Conservation (phyloP, 768 basidiomycete species). For the Omphalotus guepiniiformis region DNA sequence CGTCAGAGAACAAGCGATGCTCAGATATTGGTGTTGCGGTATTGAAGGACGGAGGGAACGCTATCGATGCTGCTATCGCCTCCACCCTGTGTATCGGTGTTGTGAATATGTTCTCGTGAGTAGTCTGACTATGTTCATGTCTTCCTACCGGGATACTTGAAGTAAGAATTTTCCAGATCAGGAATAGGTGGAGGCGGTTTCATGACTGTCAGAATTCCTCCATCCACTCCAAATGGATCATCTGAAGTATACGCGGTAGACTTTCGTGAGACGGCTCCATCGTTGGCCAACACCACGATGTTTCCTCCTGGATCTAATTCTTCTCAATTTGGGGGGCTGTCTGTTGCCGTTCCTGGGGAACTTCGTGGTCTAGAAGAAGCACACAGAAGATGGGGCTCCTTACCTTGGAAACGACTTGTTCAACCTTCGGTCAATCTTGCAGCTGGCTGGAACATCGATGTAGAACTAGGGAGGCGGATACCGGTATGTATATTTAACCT, state of each 20-base stretch:
- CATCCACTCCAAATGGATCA: constrained; percentile 29
- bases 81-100: constrained; percentile 77
- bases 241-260: constrained; percentile 75
- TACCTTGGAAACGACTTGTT: constrained; percentile 78
- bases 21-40: constrained; percentile 79
- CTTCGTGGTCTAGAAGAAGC: constrained; percentile 83
- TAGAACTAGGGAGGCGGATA: constrained; percentile 71
- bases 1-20: constrained; percentile 82
- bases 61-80: constrained; percentile 83
- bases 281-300: constrained; percentile 71
- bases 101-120: constrained; percentile 88
- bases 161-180: constrained; percentile 45
- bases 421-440: constrained; percentile 74
- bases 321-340: constrained; percentile 70
- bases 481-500: constrained; percentile 39
- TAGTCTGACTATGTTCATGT: too few species aligned
- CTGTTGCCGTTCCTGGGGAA: constrained; percentile 92
- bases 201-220: constrained; percentile 77
- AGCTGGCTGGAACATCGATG: constrained; percentile 72
- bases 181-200: constrained; percentile 89
- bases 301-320: constrained; percentile 50
- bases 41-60: constrained; percentile 82
- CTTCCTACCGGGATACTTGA: neutral
- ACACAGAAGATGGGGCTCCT: constrained; percentile 73
- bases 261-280: constrained; percentile 86